These are phyloP conservation scores for Microcyclospora tardicrescens DNA, from an alignment of 2,329 filamentous ascomycete genomes.

Conservation along the genomic window DNA sequence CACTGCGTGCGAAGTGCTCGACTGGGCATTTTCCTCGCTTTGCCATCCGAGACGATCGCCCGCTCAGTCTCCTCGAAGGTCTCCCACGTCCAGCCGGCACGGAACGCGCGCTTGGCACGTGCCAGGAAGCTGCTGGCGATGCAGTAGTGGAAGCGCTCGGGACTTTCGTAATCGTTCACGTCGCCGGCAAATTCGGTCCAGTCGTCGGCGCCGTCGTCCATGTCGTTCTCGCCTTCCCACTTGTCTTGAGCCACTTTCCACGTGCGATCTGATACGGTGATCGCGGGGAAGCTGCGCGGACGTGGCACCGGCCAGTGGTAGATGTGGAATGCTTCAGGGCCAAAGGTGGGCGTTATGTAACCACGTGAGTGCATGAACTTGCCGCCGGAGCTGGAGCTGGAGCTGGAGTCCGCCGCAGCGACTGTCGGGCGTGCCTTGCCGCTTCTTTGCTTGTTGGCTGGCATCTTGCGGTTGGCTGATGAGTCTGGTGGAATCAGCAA, in stretches of 20 bases:
- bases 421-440: too few species aligned
- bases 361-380: too few species aligned
- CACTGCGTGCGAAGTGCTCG: too few species aligned
- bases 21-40: constrained; percentile 1
- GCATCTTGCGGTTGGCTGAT: too few species aligned
- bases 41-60: constrained; percentile 7
- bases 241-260: constrained; percentile 6
- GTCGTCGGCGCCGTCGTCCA: constrained; percentile 10
- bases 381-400: too few species aligned
- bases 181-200: constrained; percentile 10
- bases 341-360: not conserved
- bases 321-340: constrained; percentile 5
- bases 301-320: constrained; percentile 5
- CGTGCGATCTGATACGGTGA: constrained; percentile 1
- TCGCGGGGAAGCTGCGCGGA: constrained; percentile 3
- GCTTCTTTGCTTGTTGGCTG: too few species aligned
- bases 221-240: constrained; percentile 1
- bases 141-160: not conserved
- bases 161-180: constrained; percentile 1
- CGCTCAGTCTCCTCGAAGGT: constrained; percentile 9
- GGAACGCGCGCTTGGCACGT: constrained; percentile 12
- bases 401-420: too few species aligned
- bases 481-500: too few species aligned
- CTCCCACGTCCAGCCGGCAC: constrained; percentile 7
- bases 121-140: constrained; percentile 10